Base-by-base conservation (phyloP, 2,329 filamentous ascomycete species). In the Colletotrichum caudatum region DNA sequence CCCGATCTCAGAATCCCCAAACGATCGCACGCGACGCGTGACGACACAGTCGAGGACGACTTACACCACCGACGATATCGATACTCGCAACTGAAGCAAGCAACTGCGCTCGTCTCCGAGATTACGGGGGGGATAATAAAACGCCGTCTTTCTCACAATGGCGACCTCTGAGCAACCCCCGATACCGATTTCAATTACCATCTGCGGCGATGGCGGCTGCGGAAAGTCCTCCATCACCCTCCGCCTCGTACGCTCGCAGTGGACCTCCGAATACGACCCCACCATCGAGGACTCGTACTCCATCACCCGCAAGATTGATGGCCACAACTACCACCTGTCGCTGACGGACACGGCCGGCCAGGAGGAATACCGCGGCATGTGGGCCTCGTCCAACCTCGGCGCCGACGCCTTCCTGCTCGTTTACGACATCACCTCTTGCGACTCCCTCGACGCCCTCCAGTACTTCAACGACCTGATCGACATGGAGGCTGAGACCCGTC, bases 291-390 rank as follows among this genome's bases (percentile, higher is more conserved):
- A 96, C 85, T 94, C 92, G 76, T 96, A 96, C 85, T 92, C 90
- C 77, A 91, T 96, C 73, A 95, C 93, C 61, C 92, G 93, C 75
- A 89, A 87, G 76, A 90, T 96, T 80, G 93, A 95, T 77, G 93
- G 93, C 78, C 87, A 95, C 64, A 90, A 89, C 62, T 95, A 95
- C 86, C 92, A 93, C 80, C 90, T 96, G 46, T 87, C 88, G 60
- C 87, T 96, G 61, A 95, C 93, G 71, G 93, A 96, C 84, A 95
- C 93, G 1, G 93, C 93, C 35, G 93, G 93, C n/a, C 93, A 96
- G 81, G 93, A 96, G 82, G 93, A 96, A 83, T 96, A 96, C 84
- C 91, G 93, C 75, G 91, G 92, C 76, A 93, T 96, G 85, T 96
- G 93, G 93, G 93, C 92, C 1, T 87, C 90, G 44, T 91, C 91